Evolutionary conservation across 306 rosid genomes (phyloP), one percentile per base, ranked within the genome.

Genomic region (Malus sylvestris): DNA sequence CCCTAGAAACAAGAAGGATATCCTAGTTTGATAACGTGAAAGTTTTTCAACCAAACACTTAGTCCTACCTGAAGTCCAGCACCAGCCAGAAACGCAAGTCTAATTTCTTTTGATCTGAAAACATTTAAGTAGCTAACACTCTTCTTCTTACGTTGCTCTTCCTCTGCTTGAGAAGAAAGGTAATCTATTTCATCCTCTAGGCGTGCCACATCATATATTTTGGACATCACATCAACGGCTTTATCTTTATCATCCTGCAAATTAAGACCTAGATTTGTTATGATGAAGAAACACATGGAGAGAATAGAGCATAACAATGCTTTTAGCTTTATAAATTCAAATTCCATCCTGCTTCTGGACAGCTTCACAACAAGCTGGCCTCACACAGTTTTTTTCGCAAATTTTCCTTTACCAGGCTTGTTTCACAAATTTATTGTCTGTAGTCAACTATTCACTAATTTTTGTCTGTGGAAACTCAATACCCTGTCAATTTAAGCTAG

Each of bases 31-130:
- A 46, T 27, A 67, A 35, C 68, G 10, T 6, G 51, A 14, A 42
- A 42, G 79, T 32, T n/a, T 51, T 74, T 42, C 25, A 74, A 74
- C 14, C 16, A 25, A 72, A 53, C 46, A 71, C 58, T 55, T 58
- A 9, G 25, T 52, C 65, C 61, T 88, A 94, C 97, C 93, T 88
- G 97, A 67, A 93, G 87, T 75, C 98, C 98, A 19, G 85, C 98
- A 51, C 98, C 97, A 13, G 90, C 96, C 12, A 91, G 74, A 85
- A 94, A 90, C 12, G 98, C 98, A 23, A 94, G 89, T 81, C 96
- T 84, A 70, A 94, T 90, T 82, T 90, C 91, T 83, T 90, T 91
- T 51, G 83, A 57, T 76, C 67, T 86, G 70, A 90, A 91, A 72
- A 90, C 97, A 73, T 88, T 89, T 85, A 65, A 12, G 73, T 67